Percentiles rank a stretch among this genome's conserved stretches.
Conservation (phyloP, 352 stramenopile species). For the Globisporangium megalacanthum region DNA sequence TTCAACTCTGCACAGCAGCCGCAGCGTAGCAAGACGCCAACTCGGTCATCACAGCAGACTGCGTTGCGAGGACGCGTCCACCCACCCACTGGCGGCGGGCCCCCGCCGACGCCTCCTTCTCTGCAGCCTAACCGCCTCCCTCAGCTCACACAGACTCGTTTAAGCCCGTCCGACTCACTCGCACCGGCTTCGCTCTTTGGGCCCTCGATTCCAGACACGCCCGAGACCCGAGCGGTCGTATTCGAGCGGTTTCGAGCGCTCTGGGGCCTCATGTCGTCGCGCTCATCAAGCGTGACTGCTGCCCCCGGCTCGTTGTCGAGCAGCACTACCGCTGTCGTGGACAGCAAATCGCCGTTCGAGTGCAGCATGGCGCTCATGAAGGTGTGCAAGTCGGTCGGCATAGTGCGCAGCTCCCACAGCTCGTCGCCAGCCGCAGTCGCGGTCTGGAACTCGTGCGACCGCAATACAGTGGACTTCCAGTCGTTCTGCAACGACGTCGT, state of each 20-base stretch:
- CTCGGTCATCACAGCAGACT: neutral
- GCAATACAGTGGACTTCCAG: slow-evolving; percentile 39
- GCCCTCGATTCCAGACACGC: slow-evolving; percentile 22
- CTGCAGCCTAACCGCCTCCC: neutral
- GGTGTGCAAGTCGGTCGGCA: slow-evolving; percentile 48
- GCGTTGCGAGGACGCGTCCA: slow-evolving; percentile 7
- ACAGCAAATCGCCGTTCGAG: slow-evolving; percentile 37
- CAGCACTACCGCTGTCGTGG: neutral
- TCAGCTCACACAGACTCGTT: neutral
- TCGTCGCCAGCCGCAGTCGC: slow-evolving; percentile 14
- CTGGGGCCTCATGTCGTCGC: slow-evolving; percentile 37
- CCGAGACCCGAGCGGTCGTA: slow-evolving; percentile 19
- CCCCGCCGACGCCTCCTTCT: neutral
- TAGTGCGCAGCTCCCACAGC: slow-evolving; percentile 18
- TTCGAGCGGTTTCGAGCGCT: slow-evolving; percentile 31
- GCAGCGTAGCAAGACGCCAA: neutral
- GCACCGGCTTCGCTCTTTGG: slow-evolving; percentile 24
- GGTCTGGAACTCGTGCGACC: slow-evolving; percentile 19
- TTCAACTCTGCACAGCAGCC: slow-evolving; percentile 6
- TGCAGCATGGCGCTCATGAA: slow-evolving; percentile 54
- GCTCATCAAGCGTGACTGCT: neutral
- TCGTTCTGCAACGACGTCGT: slow-evolving; percentile 44
- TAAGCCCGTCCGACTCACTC: neutral
- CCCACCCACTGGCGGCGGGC: neutral
- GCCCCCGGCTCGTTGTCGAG: neutral